Base-by-base conservation (phyloP, 1,284 basidiomycete genomes). In the Paramarasmius palmivorus region DNA sequence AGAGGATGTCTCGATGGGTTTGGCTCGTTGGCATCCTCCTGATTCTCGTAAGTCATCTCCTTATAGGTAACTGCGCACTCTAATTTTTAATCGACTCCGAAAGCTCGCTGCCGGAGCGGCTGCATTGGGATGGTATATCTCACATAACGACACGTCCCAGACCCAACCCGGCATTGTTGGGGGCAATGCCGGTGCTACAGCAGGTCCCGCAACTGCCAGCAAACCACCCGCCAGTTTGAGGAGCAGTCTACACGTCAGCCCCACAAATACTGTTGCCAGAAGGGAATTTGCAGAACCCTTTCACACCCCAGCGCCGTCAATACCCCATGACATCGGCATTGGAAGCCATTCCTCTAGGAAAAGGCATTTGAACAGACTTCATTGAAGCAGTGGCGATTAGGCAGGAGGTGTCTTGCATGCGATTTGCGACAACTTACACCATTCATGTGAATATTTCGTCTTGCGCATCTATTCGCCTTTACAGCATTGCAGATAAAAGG, bases 11-110 rank as follows among this genome's bases (percentile, higher is more conserved):
- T 6, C 77, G 82, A 40, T 88, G 82, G 82, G 80, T 91, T 1
- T 90, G 86, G 84, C 56, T 89, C 46, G 63, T 83, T 42, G 88
- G 83, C 20, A 58, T 90, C 17, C 20, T 83, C 39, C 62, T 92
- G 22, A 63, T 92, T 40, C 63, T 84, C 42, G 78, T 82, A 55
- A 56, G 79, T 69, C 53, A 57, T 10, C n/a, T 20, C 42, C 17
- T 25, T n/a, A 12, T 26, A 4, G 44, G n/a, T 47, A n/a, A 26
- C 41, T 14, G 49, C 48, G 23, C 54, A 12, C 44, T 20, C 47
- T 42, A 32, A 41, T 3, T n/a, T 35, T 32, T 59, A 17, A 15
- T 14, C 14, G 14, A 25, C 4, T 25, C 12, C 26, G 47, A 2
- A 55, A 84, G 81, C 67, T 69, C 57, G 74, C 77, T 40, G 82